Percentiles rank a stretch among this genome's conserved stretches.
Conservation (phyloP, 1,284 basidiomycete genomes). For the Marasmius oreades region DNA sequence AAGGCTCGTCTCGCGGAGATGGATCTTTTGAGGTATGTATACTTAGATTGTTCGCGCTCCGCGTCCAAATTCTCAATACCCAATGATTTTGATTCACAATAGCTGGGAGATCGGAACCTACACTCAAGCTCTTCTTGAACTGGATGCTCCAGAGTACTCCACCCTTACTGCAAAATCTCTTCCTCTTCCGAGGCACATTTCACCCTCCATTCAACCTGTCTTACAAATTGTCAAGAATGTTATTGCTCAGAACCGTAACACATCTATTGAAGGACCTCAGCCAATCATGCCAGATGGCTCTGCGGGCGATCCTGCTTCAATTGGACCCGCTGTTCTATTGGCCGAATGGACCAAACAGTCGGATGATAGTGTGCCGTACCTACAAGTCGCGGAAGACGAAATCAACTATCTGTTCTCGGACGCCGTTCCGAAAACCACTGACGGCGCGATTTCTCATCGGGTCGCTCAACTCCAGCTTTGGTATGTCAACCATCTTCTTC, state of each 20-base stretch:
- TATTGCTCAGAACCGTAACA: neutral
- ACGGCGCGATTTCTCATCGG: slow-evolving; percentile 71
- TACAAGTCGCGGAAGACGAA: slow-evolving; percentile 48
- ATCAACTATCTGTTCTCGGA: slow-evolving; percentile 54
- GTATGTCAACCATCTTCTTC: slow-evolving; percentile 23
- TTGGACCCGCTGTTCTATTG: slow-evolving; percentile 61
- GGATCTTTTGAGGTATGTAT: neutral
- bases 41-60: neutral
- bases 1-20: neutral
- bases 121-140: slow-evolving; percentile 68
- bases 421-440: slow-evolving; percentile 41
- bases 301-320: slow-evolving; percentile 67
- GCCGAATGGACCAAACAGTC: slow-evolving; percentile 51
- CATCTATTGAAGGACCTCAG: neutral
- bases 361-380: slow-evolving; percentile 37
- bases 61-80: neutral
- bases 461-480: slow-evolving; percentile 50
- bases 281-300: slow-evolving; percentile 37
- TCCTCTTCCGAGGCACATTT: neutral
- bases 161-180: slow-evolving; percentile 45
- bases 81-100: neutral
- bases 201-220: neutral
- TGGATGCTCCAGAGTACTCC: slow-evolving; percentile 59
- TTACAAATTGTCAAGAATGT: neutral
- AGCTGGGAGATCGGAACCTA: slow-evolving; percentile 87